Percentiles rank a stretch among this genome's conserved stretches.
Conservation (phyloP, 257 asterid genomes). For the Przewalskia tangutica region DNA sequence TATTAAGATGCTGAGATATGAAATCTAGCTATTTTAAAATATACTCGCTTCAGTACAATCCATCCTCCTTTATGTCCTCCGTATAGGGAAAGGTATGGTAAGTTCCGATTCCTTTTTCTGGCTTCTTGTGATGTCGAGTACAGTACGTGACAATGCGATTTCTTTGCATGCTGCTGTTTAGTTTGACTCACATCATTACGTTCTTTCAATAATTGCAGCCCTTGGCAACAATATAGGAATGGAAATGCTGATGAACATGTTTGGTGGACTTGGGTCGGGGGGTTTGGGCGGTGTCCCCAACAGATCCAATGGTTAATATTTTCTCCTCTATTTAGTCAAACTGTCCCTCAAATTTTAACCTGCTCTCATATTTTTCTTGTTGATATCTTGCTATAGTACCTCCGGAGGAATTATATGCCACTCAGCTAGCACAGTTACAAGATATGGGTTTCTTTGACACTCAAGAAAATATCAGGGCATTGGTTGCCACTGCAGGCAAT, state of each 20-base stretch:
- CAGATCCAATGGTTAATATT: constrained; percentile 25
- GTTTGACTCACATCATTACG: not conserved
- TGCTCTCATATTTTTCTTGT: not conserved
- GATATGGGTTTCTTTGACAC: constrained; percentile 50
- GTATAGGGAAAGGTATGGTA: not conserved
- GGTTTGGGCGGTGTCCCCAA: constrained; percentile 24
- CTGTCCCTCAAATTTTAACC: not conserved
- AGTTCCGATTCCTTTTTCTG: not conserved
- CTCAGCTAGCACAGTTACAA: constrained; percentile 36
- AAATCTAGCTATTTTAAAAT: not conserved
- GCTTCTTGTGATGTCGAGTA: not conserved
- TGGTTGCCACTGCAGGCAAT: constrained; percentile 38
- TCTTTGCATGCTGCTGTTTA: not conserved
- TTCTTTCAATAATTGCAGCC: not conserved
- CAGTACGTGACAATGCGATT: not conserved
- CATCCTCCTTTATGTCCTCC: not conserved
- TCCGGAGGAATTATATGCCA: constrained; percentile 36
- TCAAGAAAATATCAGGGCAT: constrained; percentile 32
- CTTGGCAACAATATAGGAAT: constrained; percentile 19
- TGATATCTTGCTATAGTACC: constrained; percentile 24
- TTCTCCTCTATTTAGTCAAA: not conserved
- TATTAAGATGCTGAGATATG: not conserved
- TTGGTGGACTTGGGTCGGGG: constrained; percentile 37
- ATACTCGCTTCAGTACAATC: not conserved
- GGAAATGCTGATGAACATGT: constrained; percentile 42